A percentile compares a stretch with the other conserved stretches of the same genome.
These are phyloP conservation scores for Solanum raphanifolium DNA, from an alignment of 257 asterid species.

Conservation along the genomic window DNA sequence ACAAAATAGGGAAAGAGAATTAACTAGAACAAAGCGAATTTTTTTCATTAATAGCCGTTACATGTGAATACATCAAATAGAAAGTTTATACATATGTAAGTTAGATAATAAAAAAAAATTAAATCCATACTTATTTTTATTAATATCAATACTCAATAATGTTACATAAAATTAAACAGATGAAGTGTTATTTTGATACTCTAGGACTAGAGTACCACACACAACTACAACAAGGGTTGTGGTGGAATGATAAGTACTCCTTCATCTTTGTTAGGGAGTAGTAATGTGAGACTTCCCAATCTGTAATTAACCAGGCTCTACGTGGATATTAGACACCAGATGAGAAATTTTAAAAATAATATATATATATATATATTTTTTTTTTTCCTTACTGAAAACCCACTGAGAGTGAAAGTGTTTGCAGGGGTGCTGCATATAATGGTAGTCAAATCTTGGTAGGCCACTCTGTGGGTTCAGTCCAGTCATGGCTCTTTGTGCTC, in stretches of 20 bases:
- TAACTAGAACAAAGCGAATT: too few species aligned
- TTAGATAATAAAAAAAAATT: neutral
- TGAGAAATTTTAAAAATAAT: too few species aligned
- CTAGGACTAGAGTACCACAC: neutral
- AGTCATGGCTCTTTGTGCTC: conserved; percentile 29
- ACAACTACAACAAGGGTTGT: fast-evolving
- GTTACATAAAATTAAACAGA: neutral
- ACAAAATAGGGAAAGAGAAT: too few species aligned
- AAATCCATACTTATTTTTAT: too few species aligned
- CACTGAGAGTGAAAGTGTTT: neutral
- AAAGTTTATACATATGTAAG: too few species aligned
- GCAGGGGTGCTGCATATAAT: neutral
- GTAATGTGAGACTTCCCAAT: neutral
- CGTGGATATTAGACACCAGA: too few species aligned
- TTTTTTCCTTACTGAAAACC: neutral
- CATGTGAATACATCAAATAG: too few species aligned
- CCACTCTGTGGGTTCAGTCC: neutral
- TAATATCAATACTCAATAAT: neutral
- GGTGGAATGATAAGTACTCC: fast-evolving
- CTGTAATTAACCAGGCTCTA: too few species aligned
- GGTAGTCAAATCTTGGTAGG: conserved; percentile 2
- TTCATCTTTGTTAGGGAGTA: too few species aligned
- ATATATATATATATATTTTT: too few species aligned
- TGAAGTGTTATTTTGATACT: neutral
- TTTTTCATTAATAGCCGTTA: too few species aligned